phyloP scores from a whole-genome alignment of 441 rosid genomes.

The Francoa sonchifolia region DNA sequence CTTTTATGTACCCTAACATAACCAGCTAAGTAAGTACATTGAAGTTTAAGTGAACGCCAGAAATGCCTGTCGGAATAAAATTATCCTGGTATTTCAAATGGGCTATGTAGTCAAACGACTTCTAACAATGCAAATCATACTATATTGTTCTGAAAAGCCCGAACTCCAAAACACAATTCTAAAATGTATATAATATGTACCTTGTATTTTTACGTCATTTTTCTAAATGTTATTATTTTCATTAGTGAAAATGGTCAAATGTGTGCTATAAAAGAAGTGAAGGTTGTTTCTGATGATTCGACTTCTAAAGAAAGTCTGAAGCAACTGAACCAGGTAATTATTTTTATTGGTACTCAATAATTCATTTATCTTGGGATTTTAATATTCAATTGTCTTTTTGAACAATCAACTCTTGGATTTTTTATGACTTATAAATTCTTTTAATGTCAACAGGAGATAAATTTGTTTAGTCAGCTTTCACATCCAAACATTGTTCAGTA shows the following conservation, averaged over 20 bases:
- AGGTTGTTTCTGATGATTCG: conserved; percentile 72
- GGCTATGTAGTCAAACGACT: no score
- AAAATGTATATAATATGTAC: no score
- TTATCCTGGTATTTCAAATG: no score
- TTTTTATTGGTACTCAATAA: not conserved
- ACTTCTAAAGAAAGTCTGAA: conserved; percentile 73
- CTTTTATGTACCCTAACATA: no score
- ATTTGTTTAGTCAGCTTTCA: conserved; percentile 68
- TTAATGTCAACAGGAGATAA: conserved; percentile 70
- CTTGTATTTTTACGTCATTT: not conserved
- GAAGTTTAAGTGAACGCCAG: no score
- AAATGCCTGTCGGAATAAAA: no score
- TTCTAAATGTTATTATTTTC: conserved; percentile 3
- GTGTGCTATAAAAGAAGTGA: conserved; percentile 96
- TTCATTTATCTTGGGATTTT: not conserved
- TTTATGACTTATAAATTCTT: conserved; percentile 9
- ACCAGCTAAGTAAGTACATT: no score
- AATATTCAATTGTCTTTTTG: not conserved
- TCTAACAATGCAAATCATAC: no score
- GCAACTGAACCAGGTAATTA: conserved; percentile 80
- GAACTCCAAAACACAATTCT: no score
- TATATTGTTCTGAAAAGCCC: no score
- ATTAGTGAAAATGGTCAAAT: conserved; percentile 78
- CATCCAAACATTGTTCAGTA: conserved; percentile 85
- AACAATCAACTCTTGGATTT: conserved; percentile 1